Conservation (phyloP, 768 basidiomycete species). For the Leccinum ochraceum region DNA sequence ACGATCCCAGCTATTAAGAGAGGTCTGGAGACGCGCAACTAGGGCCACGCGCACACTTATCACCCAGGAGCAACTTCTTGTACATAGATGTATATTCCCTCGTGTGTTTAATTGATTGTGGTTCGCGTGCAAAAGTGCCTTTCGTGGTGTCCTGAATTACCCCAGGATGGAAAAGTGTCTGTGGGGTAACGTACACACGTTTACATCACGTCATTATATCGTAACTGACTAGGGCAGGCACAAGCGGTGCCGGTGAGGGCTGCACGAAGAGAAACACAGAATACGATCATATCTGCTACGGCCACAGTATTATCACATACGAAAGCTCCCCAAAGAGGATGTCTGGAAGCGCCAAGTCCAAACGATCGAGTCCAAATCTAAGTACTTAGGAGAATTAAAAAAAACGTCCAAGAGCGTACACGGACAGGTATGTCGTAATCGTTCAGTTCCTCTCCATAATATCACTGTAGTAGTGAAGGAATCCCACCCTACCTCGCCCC, state of each 20-base stretch:
- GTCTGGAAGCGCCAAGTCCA: slow-evolving; percentile 22
- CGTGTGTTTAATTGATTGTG: slow-evolving; percentile 17
- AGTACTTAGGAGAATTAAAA: slow-evolving; percentile 12
- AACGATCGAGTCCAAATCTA: slow-evolving; percentile 29
- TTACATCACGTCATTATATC: slow-evolving; percentile 32
- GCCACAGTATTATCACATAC: slow-evolving; percentile 22
- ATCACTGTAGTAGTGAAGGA: slow-evolving; percentile 4
- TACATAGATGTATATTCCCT: slow-evolving; percentile 23
- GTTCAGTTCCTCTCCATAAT: slow-evolving; percentile 12
- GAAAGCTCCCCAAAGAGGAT: slow-evolving; percentile 17
- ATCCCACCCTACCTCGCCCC: slow-evolving; percentile 1
- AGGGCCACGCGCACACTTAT: neutral
- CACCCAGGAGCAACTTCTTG: slow-evolving; percentile 1
- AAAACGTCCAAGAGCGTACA: slow-evolving; percentile 27
- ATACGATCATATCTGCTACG: slow-evolving; percentile 12
- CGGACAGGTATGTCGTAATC: slow-evolving; percentile 20
- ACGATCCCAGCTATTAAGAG: slow-evolving; percentile 66
- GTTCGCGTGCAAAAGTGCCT: neutral
- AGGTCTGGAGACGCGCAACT: slow-evolving; percentile 46
- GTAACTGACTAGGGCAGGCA: slow-evolving; percentile 18
- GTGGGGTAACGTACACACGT: slow-evolving; percentile 32
- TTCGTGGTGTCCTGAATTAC: slow-evolving; percentile 11
- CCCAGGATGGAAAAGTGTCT: slow-evolving; percentile 1
- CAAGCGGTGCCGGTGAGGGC: slow-evolving; percentile 3
- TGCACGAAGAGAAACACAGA: slow-evolving; percentile 7